Base-by-base conservation (phyloP, 2,329 filamentous ascomycete genomes). In the Lasiodiplodia citricola region DNA sequence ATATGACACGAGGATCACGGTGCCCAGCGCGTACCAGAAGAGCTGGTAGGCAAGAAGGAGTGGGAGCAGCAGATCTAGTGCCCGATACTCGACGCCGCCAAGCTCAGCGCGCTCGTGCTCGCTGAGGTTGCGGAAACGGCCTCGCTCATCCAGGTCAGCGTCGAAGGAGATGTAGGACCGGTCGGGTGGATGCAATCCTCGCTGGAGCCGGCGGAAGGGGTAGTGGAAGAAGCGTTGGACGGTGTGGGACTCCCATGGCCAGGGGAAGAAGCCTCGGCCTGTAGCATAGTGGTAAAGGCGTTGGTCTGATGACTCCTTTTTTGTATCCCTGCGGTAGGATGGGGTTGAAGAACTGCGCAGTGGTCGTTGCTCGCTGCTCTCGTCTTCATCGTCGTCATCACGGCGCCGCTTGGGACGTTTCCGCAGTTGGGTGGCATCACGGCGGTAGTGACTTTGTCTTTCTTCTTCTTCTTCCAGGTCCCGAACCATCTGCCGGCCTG, bases 31-130 rank as follows among this genome's bases (percentile, higher is more conserved):
- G 16, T 76, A 73, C 77, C 77, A 79, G 68, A 76, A 76, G 1
- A 78, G 16, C 18, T 77, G 74, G 25, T 78, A 79, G n/a, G 31
- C 21, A 13, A 69, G 52, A 16, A 73, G 67, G n/a, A 73, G 41
- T 65, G 68, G 69, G 25, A 70, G 41, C 14, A 71, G 35, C 8
- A 63, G 50, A 8, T 60, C 37, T n/a, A 69, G 56, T 11, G 80
- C 80, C 64, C 76, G 78, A 66, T 83, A 83, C 72, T 83, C 81
- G 18, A 82, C 80, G 3, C 81, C 81, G 23, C 81, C 81, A 4
- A 83, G 75, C 63, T 75, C 75, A 21, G 82, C 77, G 6, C 82
- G 78, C 54, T 84, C 81, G 14, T 79, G 77, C 31, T 79, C 74
- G 13, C 79, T 82, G 35, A 85, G 70, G 72, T 74, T 74, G 7